Conservation (phyloP, 495 filamentous ascomycete genomes). For the Oleoguttula mirabilis region DNA sequence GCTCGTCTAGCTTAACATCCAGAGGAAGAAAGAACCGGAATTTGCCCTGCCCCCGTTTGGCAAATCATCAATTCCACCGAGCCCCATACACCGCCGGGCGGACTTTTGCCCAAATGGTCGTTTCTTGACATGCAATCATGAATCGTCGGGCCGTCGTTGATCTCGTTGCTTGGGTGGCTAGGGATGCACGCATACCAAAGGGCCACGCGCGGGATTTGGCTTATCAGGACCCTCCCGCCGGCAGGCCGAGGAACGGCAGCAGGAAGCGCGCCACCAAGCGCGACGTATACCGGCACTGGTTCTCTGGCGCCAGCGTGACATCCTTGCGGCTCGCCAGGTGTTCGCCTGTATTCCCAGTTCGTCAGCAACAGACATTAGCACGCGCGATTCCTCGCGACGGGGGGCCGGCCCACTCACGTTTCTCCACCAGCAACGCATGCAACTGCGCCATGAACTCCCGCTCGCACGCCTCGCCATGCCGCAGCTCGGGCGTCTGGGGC, state of each 20-base stretch:
- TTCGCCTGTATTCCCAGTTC: constrained; percentile 16
- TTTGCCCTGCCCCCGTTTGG: too few relatives aligned
- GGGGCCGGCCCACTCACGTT: constrained; percentile 23
- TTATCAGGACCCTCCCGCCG: too few relatives aligned
- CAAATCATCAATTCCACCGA: too few relatives aligned
- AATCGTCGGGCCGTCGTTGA: too few relatives aligned
- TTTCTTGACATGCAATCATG: too few relatives aligned
- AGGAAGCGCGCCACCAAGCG: constrained; percentile 29
- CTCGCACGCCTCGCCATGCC: constrained; percentile 9
- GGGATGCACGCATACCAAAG: too few relatives aligned
- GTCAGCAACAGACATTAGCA: not conserved
- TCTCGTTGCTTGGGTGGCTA: too few relatives aligned
- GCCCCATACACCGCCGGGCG: too few relatives aligned
- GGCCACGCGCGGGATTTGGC: too few relatives aligned
- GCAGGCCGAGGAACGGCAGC: constrained; percentile 18
- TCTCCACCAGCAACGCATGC: constrained; percentile 23
- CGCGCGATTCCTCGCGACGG: not conserved
- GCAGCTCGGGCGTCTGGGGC: constrained; percentile 17
- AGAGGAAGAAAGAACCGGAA: too few relatives aligned
- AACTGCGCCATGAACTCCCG: constrained; percentile 24
- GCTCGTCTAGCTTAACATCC: too few relatives aligned
- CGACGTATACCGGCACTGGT: constrained; percentile 27
- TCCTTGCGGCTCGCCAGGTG: constrained; percentile 21
- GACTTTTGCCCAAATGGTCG: too few relatives aligned
- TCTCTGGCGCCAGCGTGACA: constrained; percentile 20